These are phyloP conservation scores for Corynespora cassiicola DNA, from an alignment of 2,329 filamentous ascomycete genomes.

Conservation along the genomic window DNA sequence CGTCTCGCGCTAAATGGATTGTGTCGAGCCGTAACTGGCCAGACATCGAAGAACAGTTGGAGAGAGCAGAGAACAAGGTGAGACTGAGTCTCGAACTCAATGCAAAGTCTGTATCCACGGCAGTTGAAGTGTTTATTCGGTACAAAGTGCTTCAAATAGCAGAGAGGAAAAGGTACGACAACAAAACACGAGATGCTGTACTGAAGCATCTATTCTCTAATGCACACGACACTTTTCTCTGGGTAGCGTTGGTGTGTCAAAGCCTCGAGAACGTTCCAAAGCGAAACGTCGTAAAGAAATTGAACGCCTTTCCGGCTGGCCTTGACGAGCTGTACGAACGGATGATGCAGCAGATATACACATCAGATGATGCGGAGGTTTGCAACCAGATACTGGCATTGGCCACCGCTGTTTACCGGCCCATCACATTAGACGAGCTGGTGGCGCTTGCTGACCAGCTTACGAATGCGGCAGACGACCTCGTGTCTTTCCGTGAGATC, in stretches of 20 bases:
- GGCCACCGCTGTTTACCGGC: constrained; percentile 39
- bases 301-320: constrained; percentile 40
- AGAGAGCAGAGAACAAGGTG: constrained; percentile 15
- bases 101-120: constrained; percentile 31
- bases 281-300: constrained; percentile 13
- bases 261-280: constrained; percentile 33
- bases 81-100: constrained; percentile 44
- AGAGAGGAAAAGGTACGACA: constrained; percentile 37
- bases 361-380: constrained; percentile 30
- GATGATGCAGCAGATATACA: constrained; percentile 46
- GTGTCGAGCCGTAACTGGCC: constrained; percentile 51
- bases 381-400: constrained; percentile 46
- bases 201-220: constrained; percentile 35
- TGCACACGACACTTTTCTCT: constrained; percentile 50
- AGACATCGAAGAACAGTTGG: constrained; percentile 41
- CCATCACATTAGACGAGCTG: constrained; percentile 47
- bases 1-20: constrained; percentile 10
- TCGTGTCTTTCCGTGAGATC: constrained; percentile 25
- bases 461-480: constrained; percentile 10
- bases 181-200: constrained; percentile 35
- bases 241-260: constrained; percentile 35
- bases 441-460: constrained; percentile 18
- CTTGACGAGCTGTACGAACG: constrained; percentile 46
- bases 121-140: constrained; percentile 47
- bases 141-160: constrained; percentile 34